These are phyloP conservation scores for Exophiala xenobiotica DNA, from an alignment of 2,329 filamentous ascomycete genomes.

Conservation along the genomic window DNA sequence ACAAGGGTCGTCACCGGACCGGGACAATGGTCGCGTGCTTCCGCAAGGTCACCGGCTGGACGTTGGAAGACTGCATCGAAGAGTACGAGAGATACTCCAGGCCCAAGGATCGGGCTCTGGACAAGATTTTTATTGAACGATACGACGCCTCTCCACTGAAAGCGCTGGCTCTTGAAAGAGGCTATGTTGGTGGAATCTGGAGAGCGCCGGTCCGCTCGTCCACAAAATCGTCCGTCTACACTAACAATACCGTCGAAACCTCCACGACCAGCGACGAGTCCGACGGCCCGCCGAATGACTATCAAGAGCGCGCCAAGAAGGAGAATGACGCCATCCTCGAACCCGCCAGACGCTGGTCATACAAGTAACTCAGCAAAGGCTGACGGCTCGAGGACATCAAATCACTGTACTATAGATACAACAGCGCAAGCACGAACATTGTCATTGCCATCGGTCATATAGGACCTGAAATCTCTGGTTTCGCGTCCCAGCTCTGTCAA, in stretches of 20 bases:
- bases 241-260: slow-evolving; percentile 29
- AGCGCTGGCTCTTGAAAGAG: slow-evolving; percentile 28
- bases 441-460: no score
- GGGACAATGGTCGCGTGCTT: slow-evolving; percentile 83
- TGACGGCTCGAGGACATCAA: no score
- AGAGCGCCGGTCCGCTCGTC: slow-evolving; percentile 21
- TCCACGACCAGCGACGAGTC: slow-evolving; percentile 16
- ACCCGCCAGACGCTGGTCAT: slow-evolving; percentile 18
- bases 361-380: no score
- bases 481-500: no score
- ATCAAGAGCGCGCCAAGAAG: slow-evolving; percentile 23
- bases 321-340: slow-evolving; percentile 24
- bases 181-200: slow-evolving; percentile 30
- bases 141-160: slow-evolving; percentile 29
- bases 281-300: slow-evolving; percentile 18
- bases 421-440: no score
- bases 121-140: slow-evolving; percentile 30
- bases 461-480: no score
- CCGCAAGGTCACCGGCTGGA: slow-evolving; percentile 70
- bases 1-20: slow-evolving; percentile 89
- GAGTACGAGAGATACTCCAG: slow-evolving; percentile 69
- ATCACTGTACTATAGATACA: no score
- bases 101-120: slow-evolving; percentile 47
- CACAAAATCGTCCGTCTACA: slow-evolving; percentile 28
- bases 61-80: slow-evolving; percentile 59